These are phyloP conservation scores for Crassisporium funariophilum DNA, from an alignment of 768 basidiomycete genomes.

Conservation along the genomic window DNA sequence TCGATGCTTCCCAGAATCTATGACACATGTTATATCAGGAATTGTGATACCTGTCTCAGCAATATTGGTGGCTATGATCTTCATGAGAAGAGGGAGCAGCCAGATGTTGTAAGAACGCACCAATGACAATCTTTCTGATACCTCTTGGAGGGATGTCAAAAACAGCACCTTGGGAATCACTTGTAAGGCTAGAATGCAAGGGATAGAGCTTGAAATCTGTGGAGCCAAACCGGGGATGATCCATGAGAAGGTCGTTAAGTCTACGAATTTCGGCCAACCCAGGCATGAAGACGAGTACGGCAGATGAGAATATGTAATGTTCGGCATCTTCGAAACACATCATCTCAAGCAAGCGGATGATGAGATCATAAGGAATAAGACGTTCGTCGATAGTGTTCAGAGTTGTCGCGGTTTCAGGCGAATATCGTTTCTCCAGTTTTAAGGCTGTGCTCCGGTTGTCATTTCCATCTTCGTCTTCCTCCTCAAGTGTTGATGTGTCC, in stretches of 20 bases:
- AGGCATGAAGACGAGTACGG: constrained; percentile 91
- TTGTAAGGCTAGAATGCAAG: constrained; percentile 91
- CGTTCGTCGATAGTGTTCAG: constrained; percentile 88
- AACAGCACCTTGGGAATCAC: constrained; percentile 86
- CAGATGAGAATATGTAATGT: constrained; percentile 64
- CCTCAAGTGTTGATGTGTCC: constrained; percentile 59
- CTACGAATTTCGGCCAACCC: constrained; percentile 93
- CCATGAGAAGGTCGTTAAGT: constrained; percentile 76
- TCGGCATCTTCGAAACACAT: constrained; percentile 71
- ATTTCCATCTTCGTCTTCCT: constrained; percentile 62
- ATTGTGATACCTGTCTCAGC: constrained; percentile 99
- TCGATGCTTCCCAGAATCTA: constrained; percentile 91
- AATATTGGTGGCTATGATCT: constrained; percentile 76
- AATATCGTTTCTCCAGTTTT: constrained; percentile 81
- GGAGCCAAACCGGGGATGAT: constrained; percentile 73
- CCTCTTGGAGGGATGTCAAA: constrained; percentile 86
- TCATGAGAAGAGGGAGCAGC: constrained; percentile 7
- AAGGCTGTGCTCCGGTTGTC: constrained; percentile 36
- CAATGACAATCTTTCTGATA: constrained; percentile 91
- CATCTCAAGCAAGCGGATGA: constrained; percentile 78
- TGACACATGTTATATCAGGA: constrained; percentile 95
- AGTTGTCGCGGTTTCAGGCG: constrained; percentile 68
- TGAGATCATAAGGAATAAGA: constrained; percentile 88
- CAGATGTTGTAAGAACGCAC: constrained; percentile 42
- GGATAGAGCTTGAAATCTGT: constrained; percentile 76